Base-by-base conservation (phyloP, 2,329 filamentous ascomycete genomes). In the Eutypa lata region DNA sequence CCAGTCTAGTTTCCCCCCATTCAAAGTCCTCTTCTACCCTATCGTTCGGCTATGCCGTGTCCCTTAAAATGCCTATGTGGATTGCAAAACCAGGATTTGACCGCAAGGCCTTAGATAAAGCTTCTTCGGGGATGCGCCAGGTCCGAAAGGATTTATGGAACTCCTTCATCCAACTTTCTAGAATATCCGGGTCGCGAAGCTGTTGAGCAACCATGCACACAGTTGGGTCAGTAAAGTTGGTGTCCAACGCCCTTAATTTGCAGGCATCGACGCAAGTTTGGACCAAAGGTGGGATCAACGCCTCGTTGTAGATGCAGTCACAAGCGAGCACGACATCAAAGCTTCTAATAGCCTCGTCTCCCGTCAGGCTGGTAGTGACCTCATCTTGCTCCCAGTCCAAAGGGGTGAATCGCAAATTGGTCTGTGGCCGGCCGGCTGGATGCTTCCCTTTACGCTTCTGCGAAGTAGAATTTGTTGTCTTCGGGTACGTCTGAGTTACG, bases 291-390 rank as follows among this genome's bases (percentile, higher is more conserved):
- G 82, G 75, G 22, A 97, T 83, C 3, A 97, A 80, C 2, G 88
- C 83, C 59, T 96, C 90, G 71, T 97, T 99, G 76, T 95, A 99
- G 61, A 99, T 88, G 70, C 92, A 97, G 70, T 99, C 94, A 66
- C 91, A 96, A 3, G 91, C 91, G 35, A 97, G 68, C 11, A 97
- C 76, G 14, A 85, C 72, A 63, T 95, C 88, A 59, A 94, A 87
- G 53, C 80, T 78, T 63, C 61, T 65, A 44, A 57, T 64, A 37
- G 50, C 57, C 16, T 59, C 55, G 14, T 67, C 66, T 11, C 71
- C 68, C 1, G 73, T 73, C 28, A 82, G 68, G 2, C 62, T 61
- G 10, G 66, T 57, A 22, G 73, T 80, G 10, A 86, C 77, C 46
- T 78, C 70, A 55, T 83, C 79, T 0, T 78, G 76, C 67, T 97